Evolutionary conservation across 768 basidiomycete genomes (phyloP).

Genomic region (Cystofilobasidium capitatum): DNA sequence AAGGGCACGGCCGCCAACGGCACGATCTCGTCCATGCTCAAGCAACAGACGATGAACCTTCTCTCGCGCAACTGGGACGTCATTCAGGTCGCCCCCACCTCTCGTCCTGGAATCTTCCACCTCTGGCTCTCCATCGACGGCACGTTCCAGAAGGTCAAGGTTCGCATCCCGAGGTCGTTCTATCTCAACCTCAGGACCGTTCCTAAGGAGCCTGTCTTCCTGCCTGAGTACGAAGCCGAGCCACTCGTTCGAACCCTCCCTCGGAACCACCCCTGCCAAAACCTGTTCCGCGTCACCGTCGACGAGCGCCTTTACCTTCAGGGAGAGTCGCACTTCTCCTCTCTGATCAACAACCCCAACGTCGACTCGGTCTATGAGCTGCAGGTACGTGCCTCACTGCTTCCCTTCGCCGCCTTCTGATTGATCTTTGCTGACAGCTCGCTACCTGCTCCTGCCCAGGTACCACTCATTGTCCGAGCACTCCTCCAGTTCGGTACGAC

Average conservation of each 20-base stretch:
- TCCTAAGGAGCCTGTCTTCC: constrained; percentile 58
- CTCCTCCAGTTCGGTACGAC: constrained; percentile 74
- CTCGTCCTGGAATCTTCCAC: constrained; percentile 67
- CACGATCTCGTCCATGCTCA: constrained; percentile 62
- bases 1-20: constrained; percentile 15
- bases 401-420: not conserved
- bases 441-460: constrained; percentile 42
- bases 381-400: constrained; percentile 50
- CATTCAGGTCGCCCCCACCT: constrained; percentile 67
- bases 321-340: constrained; percentile 81
- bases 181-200: constrained; percentile 61
- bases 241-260: constrained; percentile 70
- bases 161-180: constrained; percentile 83
- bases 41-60: constrained; percentile 43
- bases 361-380: constrained; percentile 91
- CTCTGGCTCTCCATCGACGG: constrained; percentile 79
- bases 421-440: not conserved
- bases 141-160: constrained; percentile 64
- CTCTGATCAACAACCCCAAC: constrained; percentile 83
- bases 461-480: constrained; percentile 72
- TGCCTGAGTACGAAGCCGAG: constrained; percentile 58
- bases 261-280: constrained; percentile 59
- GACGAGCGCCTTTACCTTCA: constrained; percentile 74
- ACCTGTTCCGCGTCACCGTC: constrained; percentile 74
- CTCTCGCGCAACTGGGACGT: constrained; percentile 78